Base-by-base conservation (phyloP, 2,329 filamentous ascomycete genomes). In the Colletotrichum filicis region DNA sequence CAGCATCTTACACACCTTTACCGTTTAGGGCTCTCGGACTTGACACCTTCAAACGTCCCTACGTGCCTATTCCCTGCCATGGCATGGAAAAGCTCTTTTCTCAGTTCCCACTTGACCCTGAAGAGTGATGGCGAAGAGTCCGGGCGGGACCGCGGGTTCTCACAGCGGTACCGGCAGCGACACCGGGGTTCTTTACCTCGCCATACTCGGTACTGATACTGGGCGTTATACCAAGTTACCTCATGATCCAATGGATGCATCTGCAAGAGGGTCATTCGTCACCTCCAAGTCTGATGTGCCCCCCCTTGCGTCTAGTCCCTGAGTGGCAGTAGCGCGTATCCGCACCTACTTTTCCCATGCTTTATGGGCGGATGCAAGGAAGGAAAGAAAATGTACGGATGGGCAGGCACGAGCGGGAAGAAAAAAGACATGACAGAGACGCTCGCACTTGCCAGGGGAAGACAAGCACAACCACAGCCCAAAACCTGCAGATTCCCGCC, bases 241-340 rank as follows among this genome's bases (percentile, higher is more conserved):
- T 57, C 56, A 71, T 73, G 56, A 71, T 58, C 60, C 71, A 65
- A 57, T 71, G 26, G 71, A 24, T 65, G 66, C 70, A 70, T 42
- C 70, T 65, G 70, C 56, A 70, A 35, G 69, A 72, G 26, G 68
- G 66, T 69, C 69, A 72, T 72, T 72, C 69, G 66, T 72, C 69
- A 64, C 66, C 28, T 71, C 16, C 63, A 60, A 71, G 32, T 67
- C 63, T 46, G 63, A 55, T 56, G 49, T 24, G 49, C 59, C 37
- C 62, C 32, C 22, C 42, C 57, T 24, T 49, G 24, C 63, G 7
- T 53, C 63, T 67, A 61, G 63, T 42, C 63, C 46, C 46, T 32
- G 46, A 55, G 32, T 19, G 49, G 56, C 64, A 67, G 57, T 71
- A 71, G 63, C 28, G 49, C 58, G n/a, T 57, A 49, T 37, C 63